Base-by-base conservation (phyloP, 2,329 filamentous ascomycete species). In the Verticillium nubilum region DNA sequence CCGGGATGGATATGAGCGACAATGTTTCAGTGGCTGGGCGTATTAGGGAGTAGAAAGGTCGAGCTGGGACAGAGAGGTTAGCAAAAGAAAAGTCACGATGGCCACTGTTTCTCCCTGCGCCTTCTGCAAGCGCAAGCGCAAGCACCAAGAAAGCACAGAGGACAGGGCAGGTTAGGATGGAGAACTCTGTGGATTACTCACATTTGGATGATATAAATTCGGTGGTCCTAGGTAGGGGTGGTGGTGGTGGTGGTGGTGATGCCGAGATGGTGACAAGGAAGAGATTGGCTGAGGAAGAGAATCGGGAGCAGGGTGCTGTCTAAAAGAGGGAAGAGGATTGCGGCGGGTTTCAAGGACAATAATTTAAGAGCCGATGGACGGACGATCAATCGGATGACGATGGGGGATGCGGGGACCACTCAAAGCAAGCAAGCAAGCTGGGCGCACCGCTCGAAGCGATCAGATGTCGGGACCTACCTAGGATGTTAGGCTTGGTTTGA, bases 321-420 rank as follows among this genome's bases (percentile, higher is more conserved):
- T 47, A 47, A 47, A 47, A 47, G 42, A 47, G 42, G 42, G 42
- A 47, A 47, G 19, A 47, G 19, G 42, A 47, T 47, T n/a, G 7
- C n/a, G 4, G 19, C 37, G 17, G 17, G 19, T 31, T 31, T 31
- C n/a, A n/a, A n/a, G 29, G 29, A 13, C 9, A 5, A 31, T 5
- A 31, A 31, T 31, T 31, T 10, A 31, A 27, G 52, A 58, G 52
- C 35, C 47, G 56, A 54, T 53, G 58, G 56, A 54, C 55, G 56
- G 53, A 10, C 56, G 33, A 52, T 56, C 56, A 54, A 58, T 60
- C 52, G 60, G 60, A 62, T 60, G 60, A 62, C 60, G 47, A 42
- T 28, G 35, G 31, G 26, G 23, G 56, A 60, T 61, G 50, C 57
- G 57, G 56, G 35, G 54, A 52, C 55, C 31, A 33, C 52, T 58